Percentiles rank a stretch among this genome's conserved stretches.
Evolutionary conservation across 225 moss, liverwort and hornwort genomes (phyloP).

Genomic region (Pleurozium schreberi): DNA sequence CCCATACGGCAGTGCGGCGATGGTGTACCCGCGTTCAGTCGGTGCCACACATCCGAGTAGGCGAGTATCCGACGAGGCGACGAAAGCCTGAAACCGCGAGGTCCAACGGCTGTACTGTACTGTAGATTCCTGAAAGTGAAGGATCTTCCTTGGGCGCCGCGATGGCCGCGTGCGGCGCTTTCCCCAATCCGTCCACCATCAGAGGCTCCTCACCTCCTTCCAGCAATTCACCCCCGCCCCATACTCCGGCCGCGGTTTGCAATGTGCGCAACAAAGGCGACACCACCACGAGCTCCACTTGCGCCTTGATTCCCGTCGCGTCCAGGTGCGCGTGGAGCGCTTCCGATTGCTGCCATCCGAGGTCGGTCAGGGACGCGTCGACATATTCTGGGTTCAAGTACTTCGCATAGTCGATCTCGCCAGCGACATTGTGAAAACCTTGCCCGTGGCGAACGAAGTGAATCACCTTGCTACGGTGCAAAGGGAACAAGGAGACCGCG

Average conservation of each 20-base stretch:
- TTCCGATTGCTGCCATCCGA: constrained; percentile 60
- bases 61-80: no score
- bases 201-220: not conserved
- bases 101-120: no score
- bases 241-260: constrained; percentile 68
- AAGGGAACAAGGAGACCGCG: constrained; percentile 27
- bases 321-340: constrained; percentile 40
- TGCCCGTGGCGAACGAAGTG: constrained; percentile 68
- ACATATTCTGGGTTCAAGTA: constrained; percentile 41
- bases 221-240: constrained; percentile 24
- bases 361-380: constrained; percentile 56
- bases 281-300: constrained; percentile 65
- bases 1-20: no score
- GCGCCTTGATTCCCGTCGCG: constrained; percentile 21
- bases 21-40: not conserved
- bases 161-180: constrained; percentile 44
- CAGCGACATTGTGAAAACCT: constrained; percentile 67
- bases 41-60: not conserved
- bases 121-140: not conserved
- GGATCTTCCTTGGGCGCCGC: not conserved
- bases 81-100: not conserved
- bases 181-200: constrained; percentile 60
- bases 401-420: constrained; percentile 28
- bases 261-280: constrained; percentile 70
- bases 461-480: constrained; percentile 43